Base-by-base conservation (phyloP, 1,284 basidiomycete species). In the Trichosporon inkin region DNA sequence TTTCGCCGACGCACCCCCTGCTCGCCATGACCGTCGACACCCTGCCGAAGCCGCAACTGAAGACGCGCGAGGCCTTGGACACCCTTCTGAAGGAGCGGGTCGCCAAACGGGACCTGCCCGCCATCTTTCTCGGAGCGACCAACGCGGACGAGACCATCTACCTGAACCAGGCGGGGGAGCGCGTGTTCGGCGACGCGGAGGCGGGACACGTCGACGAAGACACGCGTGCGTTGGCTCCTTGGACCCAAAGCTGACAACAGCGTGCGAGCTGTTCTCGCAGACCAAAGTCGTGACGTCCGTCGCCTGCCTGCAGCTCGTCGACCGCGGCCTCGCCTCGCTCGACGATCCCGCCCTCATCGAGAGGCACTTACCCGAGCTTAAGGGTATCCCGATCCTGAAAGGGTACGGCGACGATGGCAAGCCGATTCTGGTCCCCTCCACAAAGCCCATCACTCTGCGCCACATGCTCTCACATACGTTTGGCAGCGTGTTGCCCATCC, bases 391-490 rank as follows among this genome's bases (percentile, higher is more conserved):
- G n/a, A 60, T 76, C 16, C 56, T 76, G 28, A 32, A 16, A 19
- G 16, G n/a, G n/a, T n/a, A 40, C 28, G 64, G 64, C 16, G 62
- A 65, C 22, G 60, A 52, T 16, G 51, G 28, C n/a, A 41, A 19
- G 28, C 57, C 57, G 10, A 16, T 68, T 6, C 60, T 44, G 20
- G 40, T 22, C 11, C 55, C 65, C 47, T 66, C 69, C 5, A 66
- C 60, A 13, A 64, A 54, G 11, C 67, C 66, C 24, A 59, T 73
- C 55, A 75, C 74, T 0, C 56, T 76, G 52, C 62, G 69, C 54
- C 68, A 70, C 65, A 62, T 76, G 16, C 54, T 74, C 41, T 68
- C 62, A 16, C 74, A 76, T 62, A 70, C 69, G 10, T 58, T 66
- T 7, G 62, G 62, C 0, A 36, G 53, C 11, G 24, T 53, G n/a